phyloP scores from a whole-genome alignment of 148 eudicot species.

The Heliosperma pusillum region DNA sequence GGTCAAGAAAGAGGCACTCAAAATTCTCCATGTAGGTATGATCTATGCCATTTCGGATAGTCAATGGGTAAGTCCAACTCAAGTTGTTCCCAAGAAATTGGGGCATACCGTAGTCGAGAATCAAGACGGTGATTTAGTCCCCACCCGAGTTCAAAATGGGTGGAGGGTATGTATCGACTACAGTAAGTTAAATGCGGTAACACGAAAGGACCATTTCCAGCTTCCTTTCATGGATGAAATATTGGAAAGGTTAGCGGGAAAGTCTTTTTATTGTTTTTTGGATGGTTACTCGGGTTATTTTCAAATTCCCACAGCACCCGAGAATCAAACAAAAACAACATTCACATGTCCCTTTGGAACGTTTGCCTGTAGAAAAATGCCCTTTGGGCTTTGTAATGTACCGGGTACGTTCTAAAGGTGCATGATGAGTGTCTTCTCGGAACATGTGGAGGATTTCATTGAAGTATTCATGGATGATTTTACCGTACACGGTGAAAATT shows the following conservation, averaged over 20 bases:
- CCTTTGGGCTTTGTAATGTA: no score
- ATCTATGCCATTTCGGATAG: neutral
- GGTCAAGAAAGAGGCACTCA: neutral
- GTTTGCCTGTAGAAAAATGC: slow-evolving; percentile 4
- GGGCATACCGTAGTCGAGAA: neutral
- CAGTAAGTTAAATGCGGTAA: slow-evolving; percentile 8
- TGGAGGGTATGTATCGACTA: slow-evolving; percentile 23
- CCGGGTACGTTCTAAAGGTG: neutral
- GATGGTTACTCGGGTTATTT: slow-evolving; percentile 18
- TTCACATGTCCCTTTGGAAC: slow-evolving; percentile 14
- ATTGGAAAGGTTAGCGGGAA: slow-evolving; percentile 8
- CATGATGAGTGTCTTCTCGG: neutral
- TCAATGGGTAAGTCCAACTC: neutral
- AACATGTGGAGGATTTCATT: neutral
- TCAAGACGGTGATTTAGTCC: no score
- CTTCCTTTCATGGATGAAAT: slow-evolving; percentile 21
- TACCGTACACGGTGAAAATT: no score
- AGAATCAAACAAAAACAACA: slow-evolving; percentile 18
- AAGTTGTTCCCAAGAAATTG: neutral
- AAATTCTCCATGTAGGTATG: neutral
- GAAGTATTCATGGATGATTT: neutral
- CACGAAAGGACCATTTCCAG: slow-evolving; percentile 23
- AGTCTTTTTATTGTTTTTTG: slow-evolving; percentile 9
- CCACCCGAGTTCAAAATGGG: no score
- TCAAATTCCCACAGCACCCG: slow-evolving; percentile 6